Percentiles rank a stretch among this genome's conserved stretches.
These are phyloP conservation scores for Periconia sp. DNA, from an alignment of 2,329 filamentous ascomycete genomes.

Conservation along the genomic window DNA sequence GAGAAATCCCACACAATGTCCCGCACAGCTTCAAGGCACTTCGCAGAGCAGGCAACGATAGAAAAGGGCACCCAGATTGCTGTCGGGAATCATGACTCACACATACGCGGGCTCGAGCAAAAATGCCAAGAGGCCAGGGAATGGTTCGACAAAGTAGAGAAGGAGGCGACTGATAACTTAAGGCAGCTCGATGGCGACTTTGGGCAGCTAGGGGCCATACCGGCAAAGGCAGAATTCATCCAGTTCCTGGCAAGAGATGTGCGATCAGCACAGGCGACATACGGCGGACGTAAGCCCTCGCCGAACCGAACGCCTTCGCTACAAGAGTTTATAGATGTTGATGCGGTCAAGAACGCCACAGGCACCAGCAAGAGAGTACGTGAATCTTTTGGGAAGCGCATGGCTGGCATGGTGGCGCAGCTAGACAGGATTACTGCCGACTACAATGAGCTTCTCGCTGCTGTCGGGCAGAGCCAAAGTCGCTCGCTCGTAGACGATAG, in stretches of 20 bases:
- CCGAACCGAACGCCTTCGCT: constrained; percentile 31
- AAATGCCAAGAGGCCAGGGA: constrained; percentile 74
- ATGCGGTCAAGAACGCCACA: constrained; percentile 75
- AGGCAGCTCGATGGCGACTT: constrained; percentile 73
- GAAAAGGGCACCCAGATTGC: constrained; percentile 82
- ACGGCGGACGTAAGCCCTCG: constrained; percentile 29
- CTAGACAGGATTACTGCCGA: constrained; percentile 50
- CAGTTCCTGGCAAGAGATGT: constrained; percentile 48
- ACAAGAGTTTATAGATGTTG: constrained; percentile 71
- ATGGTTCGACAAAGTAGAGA: constrained; percentile 71
- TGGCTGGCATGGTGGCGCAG: constrained; percentile 49
- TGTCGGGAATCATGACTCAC: constrained; percentile 80
- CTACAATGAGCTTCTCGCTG: constrained; percentile 52
- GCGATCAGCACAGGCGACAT: constrained; percentile 32
- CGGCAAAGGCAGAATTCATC: constrained; percentile 70
- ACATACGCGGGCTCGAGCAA: constrained; percentile 73
- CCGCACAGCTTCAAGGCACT: constrained; percentile 66
- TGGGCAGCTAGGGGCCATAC: constrained; percentile 66
- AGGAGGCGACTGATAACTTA: constrained; percentile 70
- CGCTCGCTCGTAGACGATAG: constrained; percentile 64
- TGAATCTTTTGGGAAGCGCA: constrained; percentile 65
- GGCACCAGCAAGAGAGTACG: constrained; percentile 68
- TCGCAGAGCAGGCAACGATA: constrained; percentile 77
- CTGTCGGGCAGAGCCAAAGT: constrained; percentile 53
- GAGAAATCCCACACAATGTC: constrained; percentile 73